Base-by-base conservation (phyloP, 345 rosid species). In the Populus ilicifolia region DNA sequence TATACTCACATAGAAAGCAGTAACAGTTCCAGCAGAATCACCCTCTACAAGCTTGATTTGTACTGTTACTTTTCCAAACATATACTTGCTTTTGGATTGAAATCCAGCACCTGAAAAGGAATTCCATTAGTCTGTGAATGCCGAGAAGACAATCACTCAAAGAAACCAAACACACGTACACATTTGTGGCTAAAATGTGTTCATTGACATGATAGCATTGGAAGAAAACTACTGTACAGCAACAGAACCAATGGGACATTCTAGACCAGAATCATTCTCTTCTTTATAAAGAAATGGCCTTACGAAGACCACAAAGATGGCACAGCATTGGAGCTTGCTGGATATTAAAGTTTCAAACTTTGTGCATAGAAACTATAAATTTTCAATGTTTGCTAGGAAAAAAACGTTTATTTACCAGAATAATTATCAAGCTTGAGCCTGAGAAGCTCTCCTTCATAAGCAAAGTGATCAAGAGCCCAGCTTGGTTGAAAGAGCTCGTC, bases 11-110 rank as follows among this genome's bases (percentile, higher is more conserved):
- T 96, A 96, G 89, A 86, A 92, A 74, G 99, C 99, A 80, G 99
- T 94, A 21, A 96, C 99, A 38, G 99, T 96, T 74, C 99, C 99
- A 7, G 99, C 99, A 69, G 99, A 96, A 79, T 96, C 99, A 39
- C 98, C 99, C 71, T 89, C 98, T 0, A 96, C 99, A 38, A 96
- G 97, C 87, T 96, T 96, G 72, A 96, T 94, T 89, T 96, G 95
- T 4, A 87, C 73, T 41, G 92, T 84, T 29, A 94, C 97, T 85
- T 94, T 94, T 43, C 99, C 99, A 54, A 96, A 96, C 90, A 94
- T 35, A 48, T 94, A 96, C 83, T 90, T 94, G 90, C 81, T 92
- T 84, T 90, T 96, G 12, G 99, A 96, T 35, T 85, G 85, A 82
- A 96, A 96, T 43, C 99, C 99, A 85, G 99, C 94, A 16, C 99